Conservation (phyloP, 2,329 filamentous ascomycete genomes). For the Aspergillus phoenicis region DNA sequence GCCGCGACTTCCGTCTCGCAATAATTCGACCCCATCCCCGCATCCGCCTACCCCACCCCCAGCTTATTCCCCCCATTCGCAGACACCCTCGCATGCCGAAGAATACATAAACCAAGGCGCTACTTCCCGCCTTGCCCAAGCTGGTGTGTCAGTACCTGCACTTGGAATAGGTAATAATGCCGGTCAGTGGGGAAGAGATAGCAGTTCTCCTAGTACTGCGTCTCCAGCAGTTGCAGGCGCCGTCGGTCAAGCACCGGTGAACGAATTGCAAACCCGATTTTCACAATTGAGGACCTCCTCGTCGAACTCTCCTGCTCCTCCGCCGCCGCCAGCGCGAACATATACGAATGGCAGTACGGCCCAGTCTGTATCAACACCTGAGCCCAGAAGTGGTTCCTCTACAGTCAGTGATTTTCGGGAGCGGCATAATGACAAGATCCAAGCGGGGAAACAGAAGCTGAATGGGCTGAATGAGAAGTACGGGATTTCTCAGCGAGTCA, state of each 20-base stretch:
- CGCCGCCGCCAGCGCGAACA: slow-evolving; percentile 39
- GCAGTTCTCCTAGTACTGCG: slow-evolving; percentile 30
- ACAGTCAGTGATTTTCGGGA: slow-evolving; percentile 70
- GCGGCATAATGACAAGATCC: slow-evolving; percentile 69
- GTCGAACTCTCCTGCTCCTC: slow-evolving; percentile 30
- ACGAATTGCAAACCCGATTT: slow-evolving; percentile 70
- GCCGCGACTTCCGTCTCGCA: slow-evolving; percentile 71
- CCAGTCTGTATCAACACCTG: slow-evolving; percentile 61
- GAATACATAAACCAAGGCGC: slow-evolving; percentile 61
- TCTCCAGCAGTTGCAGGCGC: slow-evolving; percentile 26
- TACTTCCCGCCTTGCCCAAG: slow-evolving; percentile 66
- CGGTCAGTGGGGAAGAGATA: slow-evolving; percentile 26
- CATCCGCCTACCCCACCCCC: slow-evolving; percentile 48
- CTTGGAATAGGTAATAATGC: slow-evolving; percentile 66
- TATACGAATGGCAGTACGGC: slow-evolving; percentile 61
- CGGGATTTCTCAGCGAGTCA: slow-evolving; percentile 52
- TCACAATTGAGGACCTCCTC: slow-evolving; percentile 52
- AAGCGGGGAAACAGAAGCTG: slow-evolving; percentile 60
- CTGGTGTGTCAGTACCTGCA: slow-evolving; percentile 76
- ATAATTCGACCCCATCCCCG: slow-evolving; percentile 54
- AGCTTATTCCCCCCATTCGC: slow-evolving; percentile 50
- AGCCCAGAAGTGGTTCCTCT: slow-evolving; percentile 60
- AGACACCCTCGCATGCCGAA: slow-evolving; percentile 33
- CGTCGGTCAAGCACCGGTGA: slow-evolving; percentile 51
- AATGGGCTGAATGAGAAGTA: slow-evolving; percentile 43